A percentile compares a stretch with the other conserved stretches of the same genome.
Evolutionary conservation across 1,284 basidiomycete genomes (phyloP).

Genomic region (Puccinia brachypodii): DNA sequence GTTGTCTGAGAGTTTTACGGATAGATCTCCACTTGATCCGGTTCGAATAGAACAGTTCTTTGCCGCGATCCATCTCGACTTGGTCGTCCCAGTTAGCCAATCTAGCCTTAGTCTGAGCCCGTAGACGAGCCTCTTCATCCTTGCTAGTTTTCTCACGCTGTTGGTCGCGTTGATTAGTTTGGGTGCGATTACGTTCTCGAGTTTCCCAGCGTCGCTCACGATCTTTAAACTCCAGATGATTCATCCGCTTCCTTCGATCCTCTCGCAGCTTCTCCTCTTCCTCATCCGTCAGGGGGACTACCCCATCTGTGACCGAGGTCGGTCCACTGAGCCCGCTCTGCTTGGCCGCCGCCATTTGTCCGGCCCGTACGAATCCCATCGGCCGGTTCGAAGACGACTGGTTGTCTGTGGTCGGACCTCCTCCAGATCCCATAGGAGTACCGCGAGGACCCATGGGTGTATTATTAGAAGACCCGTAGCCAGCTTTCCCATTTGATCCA

Average conservation of each 20-base stretch:
- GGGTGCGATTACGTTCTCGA: conserved; percentile 48
- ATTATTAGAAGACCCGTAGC: conserved; percentile 45
- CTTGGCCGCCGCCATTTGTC: conserved; percentile 41
- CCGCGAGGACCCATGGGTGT: conserved; percentile 41
- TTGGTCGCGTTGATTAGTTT: conserved; percentile 47
- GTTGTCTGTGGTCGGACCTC: background rate
- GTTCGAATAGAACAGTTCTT: conserved; percentile 52
- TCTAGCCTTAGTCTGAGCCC: conserved; percentile 47
- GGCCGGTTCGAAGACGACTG: conserved; percentile 36
- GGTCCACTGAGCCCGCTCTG: background rate
- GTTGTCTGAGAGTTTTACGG: conserved; percentile 51
- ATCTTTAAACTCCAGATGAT: conserved; percentile 46
- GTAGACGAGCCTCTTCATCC: conserved; percentile 49
- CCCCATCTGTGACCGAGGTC: background rate
- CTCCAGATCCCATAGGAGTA: background rate
- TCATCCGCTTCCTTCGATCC: conserved; percentile 41
- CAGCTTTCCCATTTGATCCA: conserved; percentile 26
- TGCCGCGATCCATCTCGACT: conserved; percentile 50
- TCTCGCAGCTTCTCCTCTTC: conserved; percentile 43
- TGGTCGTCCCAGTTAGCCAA: conserved; percentile 52
- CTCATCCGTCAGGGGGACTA: conserved; percentile 35
- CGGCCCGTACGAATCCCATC: conserved; percentile 47
- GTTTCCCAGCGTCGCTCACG: conserved; percentile 50
- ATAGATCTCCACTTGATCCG: conserved; percentile 54
- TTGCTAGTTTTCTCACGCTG: conserved; percentile 42